phyloP scores from a whole-genome alignment of 768 basidiomycete genomes.

The Tulasnella sp. region DNA sequence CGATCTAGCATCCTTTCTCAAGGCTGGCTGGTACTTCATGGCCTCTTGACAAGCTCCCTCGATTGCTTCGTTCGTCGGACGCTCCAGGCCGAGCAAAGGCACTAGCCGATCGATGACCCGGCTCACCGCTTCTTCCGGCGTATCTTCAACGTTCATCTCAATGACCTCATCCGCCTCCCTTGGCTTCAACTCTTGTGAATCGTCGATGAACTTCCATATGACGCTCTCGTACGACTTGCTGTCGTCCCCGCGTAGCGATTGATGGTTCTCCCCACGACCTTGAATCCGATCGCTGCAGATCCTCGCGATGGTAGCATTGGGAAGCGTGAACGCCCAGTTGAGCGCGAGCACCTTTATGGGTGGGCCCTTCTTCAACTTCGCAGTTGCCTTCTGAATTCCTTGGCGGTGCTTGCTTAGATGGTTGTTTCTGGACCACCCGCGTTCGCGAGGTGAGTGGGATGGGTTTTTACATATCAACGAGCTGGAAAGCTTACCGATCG shows the following conservation, averaged over 20 bases:
- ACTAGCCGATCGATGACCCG: slow-evolving; percentile 51
- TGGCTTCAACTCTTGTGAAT: slow-evolving; percentile 47
- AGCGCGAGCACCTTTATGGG: slow-evolving; percentile 72
- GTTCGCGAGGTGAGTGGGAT: too few species aligned
- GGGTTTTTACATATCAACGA: too few species aligned
- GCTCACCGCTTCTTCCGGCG: slow-evolving; percentile 42
- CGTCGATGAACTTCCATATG: slow-evolving; percentile 66
- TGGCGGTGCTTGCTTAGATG: slow-evolving; percentile 73
- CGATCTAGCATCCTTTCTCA: slow-evolving; percentile 25
- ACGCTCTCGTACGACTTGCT: slow-evolving; percentile 64
- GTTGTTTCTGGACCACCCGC: slow-evolving; percentile 76
- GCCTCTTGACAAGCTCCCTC: slow-evolving; percentile 38
- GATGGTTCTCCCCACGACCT: slow-evolving; percentile 70
- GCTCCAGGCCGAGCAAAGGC: slow-evolving; percentile 41
- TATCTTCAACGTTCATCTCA: slow-evolving; percentile 52
- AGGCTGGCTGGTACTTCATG: slow-evolving; percentile 32
- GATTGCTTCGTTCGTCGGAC: slow-evolving; percentile 48
- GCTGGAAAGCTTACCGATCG: slow-evolving; percentile 72
- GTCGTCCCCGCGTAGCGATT: slow-evolving; percentile 57
- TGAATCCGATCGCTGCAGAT: slow-evolving; percentile 69
- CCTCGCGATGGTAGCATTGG: slow-evolving; percentile 50
- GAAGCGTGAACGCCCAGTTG: slow-evolving; percentile 57
- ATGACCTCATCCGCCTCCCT: slow-evolving; percentile 58
- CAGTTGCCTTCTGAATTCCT: slow-evolving; percentile 48
- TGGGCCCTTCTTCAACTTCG: slow-evolving; percentile 25